Percentiles rank a stretch among this genome's conserved stretches.
Evolutionary conservation across 2,329 filamentous ascomycete genomes (phyloP).

Genomic region (Aspergillus puulaauensis): DNA sequence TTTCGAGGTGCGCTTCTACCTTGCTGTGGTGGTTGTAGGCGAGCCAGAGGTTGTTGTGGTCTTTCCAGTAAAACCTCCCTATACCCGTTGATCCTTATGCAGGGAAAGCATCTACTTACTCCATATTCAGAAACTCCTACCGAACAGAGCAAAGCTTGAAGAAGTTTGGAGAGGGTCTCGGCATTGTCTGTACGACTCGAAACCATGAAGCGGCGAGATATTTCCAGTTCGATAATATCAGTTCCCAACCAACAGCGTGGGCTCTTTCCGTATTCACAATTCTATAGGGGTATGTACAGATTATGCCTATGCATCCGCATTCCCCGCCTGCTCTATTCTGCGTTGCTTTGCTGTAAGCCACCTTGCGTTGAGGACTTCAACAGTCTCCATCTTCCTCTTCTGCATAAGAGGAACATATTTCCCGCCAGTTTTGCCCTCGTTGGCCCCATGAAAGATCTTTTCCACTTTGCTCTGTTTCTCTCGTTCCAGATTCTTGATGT

Average conservation of each 20-base stretch:
- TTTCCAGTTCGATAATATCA: not conserved
- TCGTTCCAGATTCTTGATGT: constrained; percentile 21
- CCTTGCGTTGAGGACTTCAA: constrained; percentile 62
- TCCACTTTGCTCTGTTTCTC: constrained; percentile 41
- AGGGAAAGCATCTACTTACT: constrained; percentile 4
- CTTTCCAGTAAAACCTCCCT: constrained; percentile 64
- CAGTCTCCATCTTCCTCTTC: constrained; percentile 55
- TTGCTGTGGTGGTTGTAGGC: constrained; percentile 85
- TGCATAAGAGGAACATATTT: constrained; percentile 59
- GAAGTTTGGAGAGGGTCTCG: constrained; percentile 85
- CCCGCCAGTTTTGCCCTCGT: constrained; percentile 54
- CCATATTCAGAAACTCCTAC: constrained; percentile 60
- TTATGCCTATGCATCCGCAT: constrained; percentile 13
- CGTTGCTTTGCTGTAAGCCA: constrained; percentile 55
- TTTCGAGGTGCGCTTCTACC: constrained; percentile 85
- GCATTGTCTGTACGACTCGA: constrained; percentile 75
- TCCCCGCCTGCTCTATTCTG: constrained; percentile 26
- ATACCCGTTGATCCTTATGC: not conserved
- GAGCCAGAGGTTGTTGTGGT: constrained; percentile 92
- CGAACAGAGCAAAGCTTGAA: constrained; percentile 73
- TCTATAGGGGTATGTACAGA: constrained; percentile 15
- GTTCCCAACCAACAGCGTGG: not conserved
- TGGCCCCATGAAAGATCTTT: constrained; percentile 60
- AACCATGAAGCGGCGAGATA: constrained; percentile 37
- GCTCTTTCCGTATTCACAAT: not conserved